Evolutionary conservation across 371 early-diverging fungal species (phyloP), one percentile per base, ranked within the genome.

Genomic region (Actinomortierella wolfii): DNA sequence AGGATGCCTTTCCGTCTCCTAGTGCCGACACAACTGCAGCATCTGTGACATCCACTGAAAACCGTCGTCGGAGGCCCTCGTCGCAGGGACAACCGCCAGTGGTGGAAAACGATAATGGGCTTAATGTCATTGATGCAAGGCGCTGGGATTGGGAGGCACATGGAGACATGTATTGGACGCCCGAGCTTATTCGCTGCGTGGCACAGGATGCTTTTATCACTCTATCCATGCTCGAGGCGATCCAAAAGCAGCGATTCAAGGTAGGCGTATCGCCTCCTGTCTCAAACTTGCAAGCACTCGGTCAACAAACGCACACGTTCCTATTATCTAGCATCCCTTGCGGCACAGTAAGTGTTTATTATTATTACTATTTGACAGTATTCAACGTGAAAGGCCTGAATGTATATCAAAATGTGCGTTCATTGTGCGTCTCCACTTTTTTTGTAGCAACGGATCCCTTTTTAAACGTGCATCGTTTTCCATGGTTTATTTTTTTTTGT

Each of bases 131-230:
- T 24, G 74, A 73, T 53, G 67, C 67, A 20, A 54, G 74, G 43
- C 44, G 67, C 28, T 67, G 67, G 74, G 74, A 73, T 15, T 73
- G 74, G 74, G 74, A 73, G 28, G 62, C 74, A 13, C 59, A 63
- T 24, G 74, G 74, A 14, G 53, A 63, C 59, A 23, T 57, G 21
- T 63, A 73, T 4, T 50, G 66, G 14, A 59, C 67, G 8, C 56
- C 57, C 24, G 74, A 73, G 24, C 39, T 73, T 26, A 20, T 60
- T 54, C 67, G 74, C 13, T 73, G 74, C 20, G 57, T 73, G 7
- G 67, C 67, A 1, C 74, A 73, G 51, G 74, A 73, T 50, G 74
- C 74, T 17, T 63, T 62, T 45, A 55, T 47, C n/a, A 63, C 64
- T 1, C 26, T 73, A 14, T 21, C 21, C 9, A 59, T 67, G 64